Base-by-base conservation (phyloP, 2,329 filamentous ascomycete species). In the Verticillium tricorpus region DNA sequence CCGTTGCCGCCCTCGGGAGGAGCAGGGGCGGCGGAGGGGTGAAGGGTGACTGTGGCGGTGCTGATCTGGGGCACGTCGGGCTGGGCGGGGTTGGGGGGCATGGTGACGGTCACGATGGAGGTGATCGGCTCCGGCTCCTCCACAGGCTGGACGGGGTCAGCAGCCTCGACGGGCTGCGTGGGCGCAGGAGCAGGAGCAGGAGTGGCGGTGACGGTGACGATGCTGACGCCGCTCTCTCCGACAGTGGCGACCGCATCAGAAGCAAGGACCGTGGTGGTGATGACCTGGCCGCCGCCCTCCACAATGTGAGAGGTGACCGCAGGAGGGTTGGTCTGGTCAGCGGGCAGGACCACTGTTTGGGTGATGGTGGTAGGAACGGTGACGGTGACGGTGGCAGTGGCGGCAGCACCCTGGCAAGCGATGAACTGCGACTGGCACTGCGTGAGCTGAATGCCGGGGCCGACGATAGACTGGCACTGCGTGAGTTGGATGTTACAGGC, bases 361-460 rank as follows among this genome's bases (percentile, higher is more conserved):
- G 63, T 66, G 9, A 65, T 31, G n/a, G 64, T 65, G 25, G 57
- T 62, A 19, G 64, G 64, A 15, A 65, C 64, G 7, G 63, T 45
- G 25, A 65, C 63, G 3, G 63, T 65, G n/a, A 63, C 61, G 15
- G 63, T 66, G n/a, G 61, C 63, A 28, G 61, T 65, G 50, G 61
- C 64, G 11, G 64, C 64, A 12, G 64, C 61, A 50, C 60, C 61
- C 50, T 65, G 59, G 63, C 64, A 66, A 31, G 61, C 61, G 12
- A 63, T 25, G 19, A 65, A 57, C 35, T 66, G 64, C 19, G 64
- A 63, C 63, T 64, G 63, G 61, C 64, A 66, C 61, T 66, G 64
- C 7, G 64, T 65, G n/a, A 66, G 50, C 57, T 63, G 59, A 56
- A 66, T 63, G 57, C 59, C 61, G 50, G 59, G 57, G 25, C 64